Evolutionary conservation across 2,329 filamentous ascomycete species (phyloP).

Genomic region (Neonectria sp.): DNA sequence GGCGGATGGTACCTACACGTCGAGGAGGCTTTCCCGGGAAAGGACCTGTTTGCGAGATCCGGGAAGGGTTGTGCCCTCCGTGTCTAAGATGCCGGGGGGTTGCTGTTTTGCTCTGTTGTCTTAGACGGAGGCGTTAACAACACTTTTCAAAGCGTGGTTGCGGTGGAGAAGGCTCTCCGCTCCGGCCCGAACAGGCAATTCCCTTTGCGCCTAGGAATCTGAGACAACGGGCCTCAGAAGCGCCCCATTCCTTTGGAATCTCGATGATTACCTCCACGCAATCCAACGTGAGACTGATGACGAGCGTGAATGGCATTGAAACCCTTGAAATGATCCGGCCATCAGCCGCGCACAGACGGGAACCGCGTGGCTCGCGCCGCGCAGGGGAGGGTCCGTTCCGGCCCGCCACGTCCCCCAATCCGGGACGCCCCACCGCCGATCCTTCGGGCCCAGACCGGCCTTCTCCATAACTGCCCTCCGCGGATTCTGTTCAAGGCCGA

Average conservation of each 20-base stretch:
- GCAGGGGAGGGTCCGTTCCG: not conserved
- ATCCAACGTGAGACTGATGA: not conserved
- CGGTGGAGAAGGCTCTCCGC: not conserved
- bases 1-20: not conserved
- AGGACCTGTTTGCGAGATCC: constrained; percentile 3
- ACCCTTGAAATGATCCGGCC: not conserved
- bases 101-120: not conserved
- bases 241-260: not conserved
- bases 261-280: not conserved
- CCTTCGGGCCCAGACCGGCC: constrained; percentile 1
- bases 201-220: not conserved
- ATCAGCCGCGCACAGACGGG: constrained; percentile 30
- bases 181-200: not conserved
- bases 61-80: constrained; percentile 7
- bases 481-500: not conserved
- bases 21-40: not conserved
- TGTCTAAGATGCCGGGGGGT: constrained; percentile 18
- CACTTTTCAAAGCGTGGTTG: not conserved
- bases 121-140: not conserved
- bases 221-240: not conserved
- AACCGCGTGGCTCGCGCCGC: constrained; percentile 21
- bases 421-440: constrained; percentile 14
- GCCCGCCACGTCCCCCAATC: constrained; percentile 10
- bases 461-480: not conserved
- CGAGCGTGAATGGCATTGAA: not conserved